Evolutionary conservation across 495 filamentous ascomycete species (phyloP).

Genomic region (Hypoxylon fuscum): DNA sequence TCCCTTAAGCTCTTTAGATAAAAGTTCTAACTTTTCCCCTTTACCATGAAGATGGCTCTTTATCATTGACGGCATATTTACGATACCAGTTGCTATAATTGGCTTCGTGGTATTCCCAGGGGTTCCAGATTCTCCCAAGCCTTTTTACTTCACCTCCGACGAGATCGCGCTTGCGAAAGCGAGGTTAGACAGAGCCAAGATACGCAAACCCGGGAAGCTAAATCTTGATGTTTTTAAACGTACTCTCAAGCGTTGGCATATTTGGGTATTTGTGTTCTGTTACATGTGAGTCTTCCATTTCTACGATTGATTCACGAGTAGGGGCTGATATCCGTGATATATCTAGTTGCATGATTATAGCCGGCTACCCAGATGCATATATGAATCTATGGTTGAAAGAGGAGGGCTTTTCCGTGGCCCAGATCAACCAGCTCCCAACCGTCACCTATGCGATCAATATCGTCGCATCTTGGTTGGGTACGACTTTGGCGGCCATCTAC

Average conservation of each 20-base stretch:
- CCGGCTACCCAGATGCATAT: constrained; percentile 49
- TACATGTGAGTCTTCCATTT: constrained; percentile 48
- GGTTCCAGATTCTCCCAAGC: constrained; percentile 53
- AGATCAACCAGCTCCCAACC: constrained; percentile 59
- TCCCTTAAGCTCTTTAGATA: neutral
- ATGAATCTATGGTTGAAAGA: constrained; percentile 61
- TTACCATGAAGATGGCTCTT: constrained; percentile 54
- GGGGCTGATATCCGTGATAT: neutral
- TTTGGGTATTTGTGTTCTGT: constrained; percentile 56
- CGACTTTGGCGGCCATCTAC: constrained; percentile 56
- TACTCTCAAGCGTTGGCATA: constrained; percentile 55
- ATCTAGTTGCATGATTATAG: constrained; percentile 54
- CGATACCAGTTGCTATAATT: constrained; percentile 56
- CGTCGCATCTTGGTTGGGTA: constrained; percentile 56
- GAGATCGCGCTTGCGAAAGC: constrained; percentile 53
- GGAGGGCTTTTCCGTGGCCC: constrained; percentile 55
- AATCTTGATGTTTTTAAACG: constrained; percentile 54
- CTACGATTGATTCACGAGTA: neutral
- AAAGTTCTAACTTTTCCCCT: neutral
- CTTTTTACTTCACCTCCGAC: constrained; percentile 51
- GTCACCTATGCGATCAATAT: constrained; percentile 55
- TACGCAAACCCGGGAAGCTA: constrained; percentile 47
- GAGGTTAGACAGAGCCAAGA: constrained; percentile 36
- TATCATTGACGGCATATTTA: constrained; percentile 61
- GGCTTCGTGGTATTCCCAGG: constrained; percentile 59